Evolutionary conservation across 2,329 filamentous ascomycete species (phyloP), one percentile per base, ranked within the genome.

Genomic region (Beauveria australis): DNA sequence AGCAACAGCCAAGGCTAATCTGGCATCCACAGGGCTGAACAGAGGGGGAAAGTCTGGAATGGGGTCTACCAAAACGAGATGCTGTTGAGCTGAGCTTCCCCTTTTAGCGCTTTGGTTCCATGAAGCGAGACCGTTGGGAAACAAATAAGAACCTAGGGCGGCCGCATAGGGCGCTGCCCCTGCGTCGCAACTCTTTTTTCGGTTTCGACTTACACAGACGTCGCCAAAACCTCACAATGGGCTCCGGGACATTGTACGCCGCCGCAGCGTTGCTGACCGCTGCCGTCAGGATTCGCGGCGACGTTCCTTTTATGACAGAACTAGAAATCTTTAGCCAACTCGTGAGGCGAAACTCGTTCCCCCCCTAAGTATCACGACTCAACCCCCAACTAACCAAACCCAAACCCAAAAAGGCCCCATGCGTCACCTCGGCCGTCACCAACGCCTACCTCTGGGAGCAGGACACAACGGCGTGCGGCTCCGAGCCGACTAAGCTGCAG

Each of bases 381-480:
- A 19, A 14, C 12, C 3, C 10, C 30, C 18, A 12, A 41, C 40
- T 60, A 16, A 47, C 40, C 16, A 19, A 14, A 10, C 9, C 40
- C 16, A 19, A 14, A 10, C 9, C 24, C 8, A 22, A n/a, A 28
- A n/a, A 80, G 75, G 78, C 77, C 51, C 75, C 76, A 37, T 81
- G 79, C 63, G 78, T 74, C 5, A 71, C 73, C 57, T 67, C 65
- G 1, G 78, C 76, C 6, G 52, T 81, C 33, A 72, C 69, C 7
- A 71, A 74, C 49, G 72, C 74, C 48, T 67, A 81, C 63, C 70
- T 74, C 64, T 58, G 64, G 24, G 72, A 75, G 62, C 79, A 78
- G 2, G 63, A 69, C 33, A 66, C 69, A 16, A 55, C 61, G 4
- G 55, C 54, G 8, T 69, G 68, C 56, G 80, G 78, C 62, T 73